Base-by-base conservation (phyloP, 1,284 basidiomycete genomes). In the Cutaneotrichosporon spelunceum region DNA sequence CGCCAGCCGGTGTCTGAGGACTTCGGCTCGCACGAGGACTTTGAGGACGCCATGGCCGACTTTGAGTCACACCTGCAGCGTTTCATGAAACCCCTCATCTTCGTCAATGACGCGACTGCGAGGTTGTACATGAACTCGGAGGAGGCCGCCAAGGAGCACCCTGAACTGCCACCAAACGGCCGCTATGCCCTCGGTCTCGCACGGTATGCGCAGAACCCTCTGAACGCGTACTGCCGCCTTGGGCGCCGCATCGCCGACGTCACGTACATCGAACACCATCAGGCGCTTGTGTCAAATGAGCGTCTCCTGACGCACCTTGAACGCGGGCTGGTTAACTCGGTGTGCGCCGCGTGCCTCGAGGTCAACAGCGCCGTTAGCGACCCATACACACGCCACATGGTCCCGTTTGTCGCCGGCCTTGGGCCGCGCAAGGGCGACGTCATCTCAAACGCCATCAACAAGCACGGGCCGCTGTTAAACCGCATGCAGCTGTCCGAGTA, bases 121-220 rank as follows among this genome's bases (percentile, higher is more conserved):
- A 85, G 94, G 52, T 86, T 98, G 56, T 99, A 93, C 79, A 93
- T 95, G 80, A 88, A 93, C 74, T 94, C 91, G 72, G 84, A 86
- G 65, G 88, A 94, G 47, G 93, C 92, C 0, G 83, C 84, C 39
- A 87, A 87, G 61, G 96, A 99, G 79, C 94, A 93, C 75, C 87
- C 88, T 47, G 84, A 89, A 1, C 81, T 97, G 48, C 87, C 88
- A 1, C 80, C 86, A 19, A 87, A 89, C 54, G 89, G 88, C n/a
- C 90, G 91, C 75, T 99, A 98, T 75, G 98, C 95, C 69, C 84
- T 99, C 52, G 97, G 91, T 54, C 80, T 99, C 66, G 94, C 94
- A 45, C 87, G 96, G 60, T 99, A 96, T 75, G 84, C 86, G 11
- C 96, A 99, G 78, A 95, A 88, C 72, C 96, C 96, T 1, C 80